A percentile compares a stretch with the other conserved stretches of the same genome.
Evolutionary conservation across 2,329 filamentous ascomycete genomes (phyloP).

Genomic region (Colletotrichum tofieldiae): DNA sequence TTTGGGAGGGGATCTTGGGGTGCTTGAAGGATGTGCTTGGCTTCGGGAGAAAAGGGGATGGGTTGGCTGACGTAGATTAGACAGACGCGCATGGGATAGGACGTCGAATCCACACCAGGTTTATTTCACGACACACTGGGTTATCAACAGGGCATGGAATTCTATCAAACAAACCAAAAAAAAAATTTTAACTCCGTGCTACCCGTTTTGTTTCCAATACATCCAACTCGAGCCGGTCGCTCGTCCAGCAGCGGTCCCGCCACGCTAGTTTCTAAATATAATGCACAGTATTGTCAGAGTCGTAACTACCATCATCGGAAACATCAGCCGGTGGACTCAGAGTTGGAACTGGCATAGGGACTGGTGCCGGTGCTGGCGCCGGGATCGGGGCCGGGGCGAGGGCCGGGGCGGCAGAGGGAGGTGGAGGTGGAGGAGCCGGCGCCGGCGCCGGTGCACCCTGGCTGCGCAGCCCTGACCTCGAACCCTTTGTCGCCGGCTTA

Average conservation of each 20-base stretch:
- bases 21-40: neutral
- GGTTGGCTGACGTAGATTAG: conserved; percentile 13
- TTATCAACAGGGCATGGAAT: neutral
- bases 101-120: neutral
- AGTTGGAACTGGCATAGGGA: neutral
- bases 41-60: neutral
- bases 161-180: no score
- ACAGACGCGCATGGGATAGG: neutral
- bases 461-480: neutral
- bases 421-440: neutral
- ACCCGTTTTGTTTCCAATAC: no score
- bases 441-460: neutral
- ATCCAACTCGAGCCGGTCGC: neutral
- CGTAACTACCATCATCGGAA: neutral
- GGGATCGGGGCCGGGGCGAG: neutral
- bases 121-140: neutral
- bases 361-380: neutral
- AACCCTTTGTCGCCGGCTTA: neutral
- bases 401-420: neutral
- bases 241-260: neutral
- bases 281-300: no score
- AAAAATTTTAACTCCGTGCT: neutral
- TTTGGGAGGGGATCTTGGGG: conserved; percentile 5
- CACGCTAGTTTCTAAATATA: neutral
- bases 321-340: neutral